Conservation (phyloP, 495 filamentous ascomycete genomes). For the Penicillium bovifimosum region DNA sequence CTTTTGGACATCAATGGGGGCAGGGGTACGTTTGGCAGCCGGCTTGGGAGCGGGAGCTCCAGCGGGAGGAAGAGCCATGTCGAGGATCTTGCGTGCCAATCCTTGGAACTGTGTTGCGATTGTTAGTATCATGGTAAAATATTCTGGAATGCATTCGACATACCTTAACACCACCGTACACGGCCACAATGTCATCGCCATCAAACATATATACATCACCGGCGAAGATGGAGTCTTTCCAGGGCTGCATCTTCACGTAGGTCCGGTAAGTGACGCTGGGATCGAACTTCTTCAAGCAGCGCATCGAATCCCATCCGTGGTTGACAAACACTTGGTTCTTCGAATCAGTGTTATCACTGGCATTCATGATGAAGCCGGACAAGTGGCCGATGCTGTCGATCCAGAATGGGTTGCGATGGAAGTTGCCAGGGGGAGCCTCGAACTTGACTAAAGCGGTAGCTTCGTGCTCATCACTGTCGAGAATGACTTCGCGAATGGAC, state of each 20-base stretch:
- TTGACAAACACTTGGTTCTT: conserved; percentile 68
- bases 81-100: conserved; percentile 61
- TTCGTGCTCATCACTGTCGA: conserved; percentile 66
- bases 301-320: conserved; percentile 71
- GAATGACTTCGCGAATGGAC: conserved; percentile 70
- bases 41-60: conserved; percentile 30
- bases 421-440: conserved; percentile 57
- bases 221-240: conserved; percentile 38
- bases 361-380: conserved; percentile 77
- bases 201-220: conserved; percentile 53
- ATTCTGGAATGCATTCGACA: conserved; percentile 17
- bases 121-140: conserved; percentile 17
- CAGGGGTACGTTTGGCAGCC: conserved; percentile 28
- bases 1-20: conserved; percentile 33
- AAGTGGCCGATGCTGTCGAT: conserved; percentile 61
- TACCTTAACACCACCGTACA: conserved; percentile 60
- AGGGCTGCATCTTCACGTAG: conserved; percentile 61
- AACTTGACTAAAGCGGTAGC: conserved; percentile 67
- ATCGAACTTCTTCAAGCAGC: conserved; percentile 59
- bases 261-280: conserved; percentile 61
- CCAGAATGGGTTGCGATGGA: conserved; percentile 63
- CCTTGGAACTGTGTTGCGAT: conserved; percentile 49
- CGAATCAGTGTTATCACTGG: conserved; percentile 64
- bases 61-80: conserved; percentile 57
- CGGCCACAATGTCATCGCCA: conserved; percentile 55